A percentile compares a stretch with the other conserved stretches of the same genome.
Evolutionary conservation across 768 basidiomycete genomes (phyloP).

Genomic region (Leccinum longicurvipes): DNA sequence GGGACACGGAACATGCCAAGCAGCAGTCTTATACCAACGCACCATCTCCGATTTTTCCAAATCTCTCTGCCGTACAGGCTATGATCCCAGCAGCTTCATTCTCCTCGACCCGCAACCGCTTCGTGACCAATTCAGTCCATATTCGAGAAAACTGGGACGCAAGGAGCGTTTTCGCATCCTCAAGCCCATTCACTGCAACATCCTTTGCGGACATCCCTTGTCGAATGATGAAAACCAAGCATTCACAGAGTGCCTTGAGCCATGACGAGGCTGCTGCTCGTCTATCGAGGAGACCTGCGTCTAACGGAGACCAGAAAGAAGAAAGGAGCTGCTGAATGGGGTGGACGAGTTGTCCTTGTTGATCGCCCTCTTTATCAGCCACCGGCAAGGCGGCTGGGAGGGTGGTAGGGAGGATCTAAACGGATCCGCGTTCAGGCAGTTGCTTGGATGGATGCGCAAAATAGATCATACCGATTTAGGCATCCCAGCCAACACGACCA

Average conservation of each 20-base stretch:
- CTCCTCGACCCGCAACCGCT: slow-evolving; percentile 47
- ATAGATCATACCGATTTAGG: slow-evolving; percentile 53
- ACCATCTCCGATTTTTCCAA: slow-evolving; percentile 42
- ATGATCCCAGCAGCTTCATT: slow-evolving; percentile 42
- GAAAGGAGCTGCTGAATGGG: slow-evolving; percentile 55
- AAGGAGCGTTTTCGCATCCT: slow-evolving; percentile 33
- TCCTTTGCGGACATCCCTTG: slow-evolving; percentile 6
- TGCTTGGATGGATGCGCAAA: not conserved
- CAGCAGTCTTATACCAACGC: slow-evolving; percentile 26
- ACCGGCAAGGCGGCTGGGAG: slow-evolving; percentile 10
- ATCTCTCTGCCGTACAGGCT: slow-evolving; percentile 42
- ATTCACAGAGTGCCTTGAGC: slow-evolving; percentile 73
- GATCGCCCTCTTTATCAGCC: not conserved
- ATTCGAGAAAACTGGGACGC: slow-evolving; percentile 42
- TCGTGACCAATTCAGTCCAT: slow-evolving; percentile 46
- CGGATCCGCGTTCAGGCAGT: not conserved
- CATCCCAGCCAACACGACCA: slow-evolving; percentile 80
- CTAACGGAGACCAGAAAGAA: slow-evolving; percentile 81
- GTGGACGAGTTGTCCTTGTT: slow-evolving; percentile 2
- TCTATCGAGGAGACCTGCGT: slow-evolving; percentile 33
- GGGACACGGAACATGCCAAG: slow-evolving; percentile 26
- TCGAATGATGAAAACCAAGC: slow-evolving; percentile 54
- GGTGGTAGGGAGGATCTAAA: slow-evolving; percentile 20
- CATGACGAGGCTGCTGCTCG: slow-evolving; percentile 43
- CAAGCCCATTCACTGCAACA: slow-evolving; percentile 1